Evolutionary conservation across 306 rosid genomes (phyloP), one percentile per base, ranked within the genome.

Genomic region (Abrus pulchellus): DNA sequence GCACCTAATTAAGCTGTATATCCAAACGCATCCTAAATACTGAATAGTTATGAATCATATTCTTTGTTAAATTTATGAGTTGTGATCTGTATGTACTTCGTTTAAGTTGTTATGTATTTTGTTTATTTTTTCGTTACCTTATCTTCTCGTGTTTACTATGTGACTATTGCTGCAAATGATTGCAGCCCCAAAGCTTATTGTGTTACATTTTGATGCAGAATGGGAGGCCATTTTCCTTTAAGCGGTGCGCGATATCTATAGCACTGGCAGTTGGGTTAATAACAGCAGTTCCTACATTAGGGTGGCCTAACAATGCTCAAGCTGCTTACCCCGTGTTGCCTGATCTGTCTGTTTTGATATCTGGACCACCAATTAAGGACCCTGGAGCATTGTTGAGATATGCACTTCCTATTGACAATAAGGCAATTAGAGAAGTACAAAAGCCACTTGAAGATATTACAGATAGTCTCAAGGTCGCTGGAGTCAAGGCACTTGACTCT

Each of bases 281-380:
- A 13, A 89, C 94, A 2, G 99, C 98, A 90, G 94, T 84, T 89
- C 98, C 99, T 74, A 57, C 92, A 47, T 80, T 90, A 60, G 94
- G 84, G 7, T 76, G 43, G 63, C 81, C 87, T 36, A 78, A 57
- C 59, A 75, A 85, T 86, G 98, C 96, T 63, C 53, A 80, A 49
- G 98, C 92, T 8, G 91, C 93, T 84, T 83, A 55, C 79, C 93
- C 92, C 1, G 92, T 62, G 68, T 72, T 95, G 77, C 83, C 98
- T 45, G 96, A 93, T 66, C 74, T 93, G 57, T 83, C 98, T 34
- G 98, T 95, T 47, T 82, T 95, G 85, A 93, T 95, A 64, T 91
- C 99, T 1, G 99, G 99, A 55, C 98, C 99, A 2, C 99, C 99
- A 2, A 93, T 95, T 69, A 95, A 95, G 90, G 98, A 95, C 73